Evolutionary conservation across 345 rosid genomes (phyloP).

Genomic region (Linum tenue): DNA sequence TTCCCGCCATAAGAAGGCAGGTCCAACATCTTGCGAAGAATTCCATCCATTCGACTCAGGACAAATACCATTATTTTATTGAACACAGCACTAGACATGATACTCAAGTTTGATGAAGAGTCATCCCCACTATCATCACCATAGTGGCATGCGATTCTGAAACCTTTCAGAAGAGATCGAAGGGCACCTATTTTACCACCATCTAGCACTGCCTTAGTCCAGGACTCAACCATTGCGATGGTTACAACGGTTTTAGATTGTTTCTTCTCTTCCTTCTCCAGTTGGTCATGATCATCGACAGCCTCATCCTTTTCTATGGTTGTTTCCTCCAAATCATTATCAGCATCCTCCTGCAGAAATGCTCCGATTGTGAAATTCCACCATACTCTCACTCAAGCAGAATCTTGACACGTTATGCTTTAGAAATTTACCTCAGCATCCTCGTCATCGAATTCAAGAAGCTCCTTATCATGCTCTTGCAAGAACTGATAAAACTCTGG

Average conservation of each 20-base stretch:
- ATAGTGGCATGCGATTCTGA: constrained; percentile 86
- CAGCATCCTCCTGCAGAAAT: constrained; percentile 44
- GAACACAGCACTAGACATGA: constrained; percentile 75
- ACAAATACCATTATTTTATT: constrained; percentile 77
- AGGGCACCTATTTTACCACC: constrained; percentile 51
- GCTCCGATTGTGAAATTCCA: background rate
- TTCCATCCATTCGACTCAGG: constrained; percentile 74
- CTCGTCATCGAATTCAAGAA: constrained; percentile 67
- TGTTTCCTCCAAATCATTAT: constrained; percentile 38
- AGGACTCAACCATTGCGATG: constrained; percentile 60
- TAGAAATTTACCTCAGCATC: constrained; percentile 52
- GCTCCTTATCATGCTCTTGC: constrained; percentile 66
- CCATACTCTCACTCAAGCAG: background rate
- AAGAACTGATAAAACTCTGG: constrained; percentile 71
- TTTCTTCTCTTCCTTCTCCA: constrained; percentile 28
- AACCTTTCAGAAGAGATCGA: constrained; percentile 78
- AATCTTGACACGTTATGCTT: background rate
- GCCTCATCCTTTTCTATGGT: constrained; percentile 33
- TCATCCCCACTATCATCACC: constrained; percentile 80
- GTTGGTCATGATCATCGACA: constrained; percentile 16
- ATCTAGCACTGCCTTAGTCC: constrained; percentile 56
- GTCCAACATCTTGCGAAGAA: constrained; percentile 61
- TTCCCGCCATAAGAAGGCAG: constrained; percentile 72
- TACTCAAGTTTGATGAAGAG: constrained; percentile 44
- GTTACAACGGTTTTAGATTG: constrained; percentile 48